Evolutionary conservation across 768 basidiomycete species (phyloP), one percentile per base, ranked within the genome.

Genomic region (Suillus paluster): DNA sequence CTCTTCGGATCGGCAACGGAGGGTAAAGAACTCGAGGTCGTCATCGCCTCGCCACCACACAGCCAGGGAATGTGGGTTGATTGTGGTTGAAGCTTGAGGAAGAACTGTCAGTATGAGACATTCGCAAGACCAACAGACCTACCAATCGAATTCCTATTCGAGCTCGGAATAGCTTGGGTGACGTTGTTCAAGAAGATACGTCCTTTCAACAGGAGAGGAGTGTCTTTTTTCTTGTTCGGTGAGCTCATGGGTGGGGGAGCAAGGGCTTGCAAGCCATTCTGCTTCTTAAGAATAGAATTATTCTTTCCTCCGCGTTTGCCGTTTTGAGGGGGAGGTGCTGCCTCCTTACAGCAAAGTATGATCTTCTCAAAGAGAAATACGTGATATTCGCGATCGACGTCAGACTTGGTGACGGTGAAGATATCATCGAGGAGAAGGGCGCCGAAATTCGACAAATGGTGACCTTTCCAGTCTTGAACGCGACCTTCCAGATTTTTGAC

Each of bases 291-390:
- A 55, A 98, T 86, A 8, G 93, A 93, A 60, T 92, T 92, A 71
- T 84, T 95, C 82, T 98, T 98, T 67, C 83, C 81, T 42, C 79
- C 80, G 76, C 94, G 92, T 75, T 85, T 87, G 44, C 84, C 82
- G 64, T 83, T 86, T 39, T 82, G 80, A 12, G 84, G 80, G 7
- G 83, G 81, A 6, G 82, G 81, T 17, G 82, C 71, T 7, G 91
- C 90, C 74, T 99, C 97, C 75, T 99, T 99, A 83, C 97, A 99
- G 77, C 97, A 99, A 23, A 99, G 84, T 66, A 99, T 95, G 76
- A 99, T 99, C 80, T 95, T 95, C 79, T 99, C 96, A 67, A 99
- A 99, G 39, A 99, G 82, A 83, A 98, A 99, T 61, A 99, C 96
- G 68, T 97, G 95, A 70, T 99, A 99, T 75, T 99, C 97, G 68